Base-by-base conservation (phyloP, 805 yeast species). In the Clavispora fructus region DNA sequence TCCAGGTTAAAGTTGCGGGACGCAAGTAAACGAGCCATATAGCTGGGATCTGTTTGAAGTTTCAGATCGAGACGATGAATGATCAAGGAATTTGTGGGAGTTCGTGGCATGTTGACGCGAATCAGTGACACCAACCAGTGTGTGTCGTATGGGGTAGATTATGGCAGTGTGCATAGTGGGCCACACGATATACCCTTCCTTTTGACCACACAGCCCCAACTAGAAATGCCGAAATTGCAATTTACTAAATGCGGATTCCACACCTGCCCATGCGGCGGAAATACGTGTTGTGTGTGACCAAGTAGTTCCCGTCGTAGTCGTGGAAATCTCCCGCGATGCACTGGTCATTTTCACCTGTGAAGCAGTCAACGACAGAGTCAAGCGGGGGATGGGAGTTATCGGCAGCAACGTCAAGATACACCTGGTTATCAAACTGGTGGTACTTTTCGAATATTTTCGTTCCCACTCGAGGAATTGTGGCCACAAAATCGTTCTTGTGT, bases 261-360 rank as follows among this genome's bases (percentile, higher is more conserved):
- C 71, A 67, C 6, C 61, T 47, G 0, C 74, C 74, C 58, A 70
- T 45, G 28, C 50, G 57, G 40, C 75, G 60, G 46, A 71, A 69
- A 47, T 71, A 71, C 9, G 69, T 65, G 30, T 61, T 63, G 49
- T 70, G 75, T 31, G 55, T 61, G 30, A 60, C 60, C 43, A 63
- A 58, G 54, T 64, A 62, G 33, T 58, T 55, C 29, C 25, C 48
- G 11, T 27, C 32, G 29, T 19, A 19, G 43, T 49, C 45, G 51
- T 48, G 48, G 46, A 65, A 61, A 39, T 70, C 74, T 0, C 61
- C 59, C 4, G 44, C 46, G 16, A 70, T 67, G 47, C 75, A 70
- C 1, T 44, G 23, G 8, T 52, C 48, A 41, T 64, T 61, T 31
- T 58, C 59, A 1, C 64, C 68, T 9, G 51, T 39, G 9, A 31